phyloP scores from a whole-genome alignment of 306 rosid genomes.

The Corylus avellana region DNA sequence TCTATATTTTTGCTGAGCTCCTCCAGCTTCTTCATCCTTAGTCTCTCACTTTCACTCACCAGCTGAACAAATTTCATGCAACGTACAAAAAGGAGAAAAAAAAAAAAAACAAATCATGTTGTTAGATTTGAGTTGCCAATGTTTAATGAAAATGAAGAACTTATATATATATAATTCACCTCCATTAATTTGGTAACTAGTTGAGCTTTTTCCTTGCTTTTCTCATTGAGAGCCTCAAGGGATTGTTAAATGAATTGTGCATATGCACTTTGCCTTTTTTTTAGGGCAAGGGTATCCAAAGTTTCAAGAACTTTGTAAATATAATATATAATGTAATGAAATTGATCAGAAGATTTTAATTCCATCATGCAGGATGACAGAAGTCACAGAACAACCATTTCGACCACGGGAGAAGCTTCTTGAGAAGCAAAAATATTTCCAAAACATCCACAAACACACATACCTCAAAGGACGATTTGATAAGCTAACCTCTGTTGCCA shows the following conservation, averaged over 20 bases:
- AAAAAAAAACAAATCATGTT: neutral
- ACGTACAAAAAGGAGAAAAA: neutral
- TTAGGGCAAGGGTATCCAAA: neutral
- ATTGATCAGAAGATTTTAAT: neutral
- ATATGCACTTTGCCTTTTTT: neutral
- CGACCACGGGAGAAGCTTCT: constrained; percentile 77
- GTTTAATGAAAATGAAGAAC: neutral
- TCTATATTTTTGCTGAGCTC: constrained; percentile 91
- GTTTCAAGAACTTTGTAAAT: neutral
- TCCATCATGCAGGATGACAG: constrained; percentile 57
- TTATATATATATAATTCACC: constrained; percentile 23
- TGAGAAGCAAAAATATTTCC: constrained; percentile 70
- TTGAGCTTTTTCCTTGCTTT: constrained; percentile 81
- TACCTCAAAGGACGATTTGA: constrained; percentile 80
- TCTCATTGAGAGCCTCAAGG: constrained; percentile 85
- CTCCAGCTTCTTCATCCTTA: constrained; percentile 97
- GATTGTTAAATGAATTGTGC: neutral
- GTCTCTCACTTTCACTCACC: constrained; percentile 76
- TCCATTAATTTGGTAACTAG: constrained; percentile 51
- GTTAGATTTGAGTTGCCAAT: no score
- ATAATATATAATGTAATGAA: neutral
- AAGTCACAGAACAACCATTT: constrained; percentile 57
- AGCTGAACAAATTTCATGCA: constrained; percentile 28
- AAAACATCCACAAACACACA: constrained; percentile 61
- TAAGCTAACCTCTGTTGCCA: constrained; percentile 88